Conservation (phyloP, 108 stramenopile species). For the Skeletonema grethae region DNA sequence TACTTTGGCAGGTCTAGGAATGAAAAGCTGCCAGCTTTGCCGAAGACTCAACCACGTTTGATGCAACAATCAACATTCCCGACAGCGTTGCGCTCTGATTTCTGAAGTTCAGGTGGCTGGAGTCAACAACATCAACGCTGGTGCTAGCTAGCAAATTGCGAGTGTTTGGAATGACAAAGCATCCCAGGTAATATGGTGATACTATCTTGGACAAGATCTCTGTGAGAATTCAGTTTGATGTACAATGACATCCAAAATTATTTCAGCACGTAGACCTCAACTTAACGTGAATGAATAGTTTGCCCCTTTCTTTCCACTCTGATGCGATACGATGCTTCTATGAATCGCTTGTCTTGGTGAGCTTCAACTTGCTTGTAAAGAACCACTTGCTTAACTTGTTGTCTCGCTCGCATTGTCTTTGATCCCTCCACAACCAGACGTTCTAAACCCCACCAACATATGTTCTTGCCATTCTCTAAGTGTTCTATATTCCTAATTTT, state of each 20-base stretch:
- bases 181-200: background rate
- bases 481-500: background rate
- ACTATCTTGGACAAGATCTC: background rate
- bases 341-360: background rate
- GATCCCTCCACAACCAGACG: background rate
- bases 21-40: no score
- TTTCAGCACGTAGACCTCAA: no score
- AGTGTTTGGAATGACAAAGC: background rate
- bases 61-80: no score
- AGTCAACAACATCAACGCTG: background rate
- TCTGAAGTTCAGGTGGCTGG: no score
- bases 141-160: background rate
- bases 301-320: background rate
- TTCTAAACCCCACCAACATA: background rate
- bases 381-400: background rate
- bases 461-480: background rate
- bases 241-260: background rate
- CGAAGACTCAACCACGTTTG: no score
- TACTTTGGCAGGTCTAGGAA: no score
- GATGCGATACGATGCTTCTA: no score
- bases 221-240: background rate
- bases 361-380: background rate
- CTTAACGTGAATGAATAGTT: background rate
- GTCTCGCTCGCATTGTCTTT: background rate
- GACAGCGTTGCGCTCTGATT: no score